Evolutionary conservation across 2,329 filamentous ascomycete genomes (phyloP).

Genomic region (Akanthomyces dipterigenus): DNA sequence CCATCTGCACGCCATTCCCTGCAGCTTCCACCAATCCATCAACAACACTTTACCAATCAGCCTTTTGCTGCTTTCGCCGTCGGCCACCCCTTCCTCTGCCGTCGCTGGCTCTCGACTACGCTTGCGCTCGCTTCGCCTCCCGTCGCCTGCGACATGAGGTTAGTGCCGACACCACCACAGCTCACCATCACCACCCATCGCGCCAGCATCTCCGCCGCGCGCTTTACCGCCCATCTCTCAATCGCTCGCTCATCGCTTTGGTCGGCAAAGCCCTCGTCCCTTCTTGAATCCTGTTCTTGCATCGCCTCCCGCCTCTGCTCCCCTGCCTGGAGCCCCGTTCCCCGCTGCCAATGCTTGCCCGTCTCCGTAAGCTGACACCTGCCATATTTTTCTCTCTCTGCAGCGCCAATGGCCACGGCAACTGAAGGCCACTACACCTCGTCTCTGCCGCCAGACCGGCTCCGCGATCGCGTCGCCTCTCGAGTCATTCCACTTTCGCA

Average conservation of each 20-base stretch:
- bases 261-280: not conserved
- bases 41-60: not conserved
- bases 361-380: slow-evolving; percentile 7
- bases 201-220: slow-evolving; percentile 24
- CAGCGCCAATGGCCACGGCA: slow-evolving; percentile 47
- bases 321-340: not conserved
- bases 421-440: slow-evolving; percentile 44
- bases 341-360: slow-evolving; percentile 5
- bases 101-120: slow-evolving; percentile 23
- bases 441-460: slow-evolving; percentile 32
- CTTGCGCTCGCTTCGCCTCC: not conserved
- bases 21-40: not conserved
- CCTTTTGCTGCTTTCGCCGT: not conserved
- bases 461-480: slow-evolving; percentile 40
- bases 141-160: slow-evolving; percentile 9
- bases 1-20: not conserved
- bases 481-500: slow-evolving; percentile 49
- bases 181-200: slow-evolving; percentile 23
- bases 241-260: not conserved
- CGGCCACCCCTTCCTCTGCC: slow-evolving; percentile 30
- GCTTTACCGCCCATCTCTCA: not conserved
- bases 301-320: not conserved
- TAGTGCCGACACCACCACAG: slow-evolving; percentile 22
- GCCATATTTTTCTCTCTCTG: not conserved
- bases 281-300: not conserved